Conservation (phyloP, 345 rosid species). For the Ceriops tagal region DNA sequence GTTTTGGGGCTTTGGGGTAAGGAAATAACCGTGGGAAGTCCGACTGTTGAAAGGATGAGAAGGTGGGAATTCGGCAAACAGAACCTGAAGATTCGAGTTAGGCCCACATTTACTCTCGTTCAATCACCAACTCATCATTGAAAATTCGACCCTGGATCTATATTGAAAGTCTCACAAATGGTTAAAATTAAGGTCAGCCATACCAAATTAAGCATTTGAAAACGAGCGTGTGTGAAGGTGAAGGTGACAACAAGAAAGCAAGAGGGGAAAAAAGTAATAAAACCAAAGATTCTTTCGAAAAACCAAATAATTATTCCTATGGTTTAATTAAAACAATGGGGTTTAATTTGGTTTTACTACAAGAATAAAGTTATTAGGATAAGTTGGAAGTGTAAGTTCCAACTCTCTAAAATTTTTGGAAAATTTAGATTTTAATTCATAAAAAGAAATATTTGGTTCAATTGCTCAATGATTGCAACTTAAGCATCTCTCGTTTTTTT, state of each 20-base stretch:
- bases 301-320: no score
- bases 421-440: no score
- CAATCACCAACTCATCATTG: constrained; percentile 9
- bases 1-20: neutral
- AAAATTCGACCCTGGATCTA: neutral
- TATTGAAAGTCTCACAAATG: neutral
- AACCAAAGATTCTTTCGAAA: no score
- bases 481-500: no score
- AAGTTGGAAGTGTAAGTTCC: no score
- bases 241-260: neutral
- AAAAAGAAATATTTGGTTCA: no score
- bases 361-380: no score
- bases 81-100: neutral
- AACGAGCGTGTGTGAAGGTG: no score
- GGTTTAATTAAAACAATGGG: no score
- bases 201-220: neutral
- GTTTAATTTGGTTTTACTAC: no score
- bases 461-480: no score
- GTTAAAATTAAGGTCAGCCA: constrained; percentile 14
- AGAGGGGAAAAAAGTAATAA: neutral
- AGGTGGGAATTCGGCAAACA: constrained; percentile 7
- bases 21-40: neutral
- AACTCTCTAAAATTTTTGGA: no score
- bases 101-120: neutral
- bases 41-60: neutral